Base-by-base conservation (phyloP, 129 eudicot species). In the Artemisia argyi region DNA sequence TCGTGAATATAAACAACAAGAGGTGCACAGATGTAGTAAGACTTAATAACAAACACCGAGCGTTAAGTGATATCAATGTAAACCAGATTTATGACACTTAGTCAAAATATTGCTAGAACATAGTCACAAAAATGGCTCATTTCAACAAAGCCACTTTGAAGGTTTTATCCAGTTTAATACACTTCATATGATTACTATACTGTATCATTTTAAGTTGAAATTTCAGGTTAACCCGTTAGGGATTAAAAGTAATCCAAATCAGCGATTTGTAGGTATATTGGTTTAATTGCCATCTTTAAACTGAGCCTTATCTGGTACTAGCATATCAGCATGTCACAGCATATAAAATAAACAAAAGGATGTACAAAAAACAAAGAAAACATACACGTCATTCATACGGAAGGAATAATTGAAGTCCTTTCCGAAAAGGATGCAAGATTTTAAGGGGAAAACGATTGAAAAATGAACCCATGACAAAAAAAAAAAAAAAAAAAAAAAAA, bases 11-110 rank as follows among this genome's bases (percentile, higher is more conserved):
- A n/a, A 49, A 49, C 19, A 49, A 61, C 15, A 73, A 73, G 77
- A 46, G 60, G 55, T 73, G 19, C 18, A 63, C 28, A 42, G 35
- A 30, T 19, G 42, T 57, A 56, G 35, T 67, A 28, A 28, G 30
- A 28, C 84, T 81, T 76, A 14, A 16, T 5, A 58, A 72, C 68
- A 72, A 72, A 72, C 46, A 24, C 28, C 28, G 71, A 46, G 59
- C 19, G 4, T 28, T 28, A 32, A 32, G 39, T 32, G 39, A 32
- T 32, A 32, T 32, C 39, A 32, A 32, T 32, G 7, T 4, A 32
- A 32, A 32, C 39, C 44, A 39, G 44, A 39, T 39, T 1, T 39
- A 39, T 39, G 44, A 39, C 9, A 39, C 44, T 39, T 39, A 7
- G 44, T 35, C 9, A 35, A 39, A 7, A 39, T 39, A 39, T 39